A percentile compares a stretch with the other conserved stretches of the same genome.
phyloP scores from a whole-genome alignment of 1,139 yeast species.

The Geotrichum cucujoidarum region DNA sequence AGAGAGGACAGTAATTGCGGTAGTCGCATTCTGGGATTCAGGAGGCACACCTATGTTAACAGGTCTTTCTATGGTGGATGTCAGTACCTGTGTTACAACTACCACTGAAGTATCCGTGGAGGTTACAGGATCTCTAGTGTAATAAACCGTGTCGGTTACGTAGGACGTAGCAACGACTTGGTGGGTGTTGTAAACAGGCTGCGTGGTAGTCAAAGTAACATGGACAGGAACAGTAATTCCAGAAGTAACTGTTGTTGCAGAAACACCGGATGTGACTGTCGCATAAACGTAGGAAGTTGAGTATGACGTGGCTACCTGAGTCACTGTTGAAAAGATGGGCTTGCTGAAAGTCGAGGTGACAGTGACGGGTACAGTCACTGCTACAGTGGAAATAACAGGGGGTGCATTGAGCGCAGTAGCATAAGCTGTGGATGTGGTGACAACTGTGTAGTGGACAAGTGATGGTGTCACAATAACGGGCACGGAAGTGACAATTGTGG shows the following conservation, averaged over 20 bases:
- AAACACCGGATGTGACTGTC: background rate
- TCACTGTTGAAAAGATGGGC: background rate
- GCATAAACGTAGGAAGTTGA: background rate
- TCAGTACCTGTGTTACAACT: too few relatives aligned
- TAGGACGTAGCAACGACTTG: background rate
- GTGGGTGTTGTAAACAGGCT: background rate
- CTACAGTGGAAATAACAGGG: background rate
- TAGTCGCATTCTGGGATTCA: too few relatives aligned
- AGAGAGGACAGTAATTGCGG: background rate
- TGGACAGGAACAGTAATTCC: background rate
- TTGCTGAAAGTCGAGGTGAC: background rate
- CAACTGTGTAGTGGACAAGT: background rate
- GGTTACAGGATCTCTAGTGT: too few relatives aligned
- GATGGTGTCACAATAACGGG: background rate
- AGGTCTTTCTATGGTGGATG: too few relatives aligned
- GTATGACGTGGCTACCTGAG: background rate
- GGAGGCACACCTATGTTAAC: too few relatives aligned
- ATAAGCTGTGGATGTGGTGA: background rate
- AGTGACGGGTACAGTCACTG: background rate
- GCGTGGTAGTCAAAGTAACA: background rate
- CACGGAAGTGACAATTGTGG: background rate
- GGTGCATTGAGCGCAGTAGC: background rate
- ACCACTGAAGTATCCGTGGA: too few relatives aligned
- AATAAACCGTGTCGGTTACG: background rate
- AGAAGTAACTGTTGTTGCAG: background rate